These are phyloP conservation scores for Paracamarosporium sp. DNA, from an alignment of 2,329 filamentous ascomycete genomes.

Conservation along the genomic window DNA sequence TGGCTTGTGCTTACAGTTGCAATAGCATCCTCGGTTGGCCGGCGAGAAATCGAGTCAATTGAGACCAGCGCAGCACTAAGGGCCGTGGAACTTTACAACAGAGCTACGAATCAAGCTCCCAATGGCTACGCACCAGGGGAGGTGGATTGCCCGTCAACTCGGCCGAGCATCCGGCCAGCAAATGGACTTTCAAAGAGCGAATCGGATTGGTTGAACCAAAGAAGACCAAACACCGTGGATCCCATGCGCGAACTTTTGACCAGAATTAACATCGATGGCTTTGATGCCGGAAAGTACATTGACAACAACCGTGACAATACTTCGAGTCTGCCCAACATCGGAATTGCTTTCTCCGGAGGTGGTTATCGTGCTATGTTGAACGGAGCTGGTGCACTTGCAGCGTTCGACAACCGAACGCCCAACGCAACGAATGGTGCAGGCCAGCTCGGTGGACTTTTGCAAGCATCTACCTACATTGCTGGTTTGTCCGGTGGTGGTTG, in stretches of 20 bases:
- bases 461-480: slow-evolving; percentile 80
- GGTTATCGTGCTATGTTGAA: slow-evolving; percentile 88
- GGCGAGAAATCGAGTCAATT: slow-evolving; percentile 27
- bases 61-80: slow-evolving; percentile 23
- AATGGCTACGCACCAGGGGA: slow-evolving; percentile 74
- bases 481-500: slow-evolving; percentile 85
- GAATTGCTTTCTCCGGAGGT: slow-evolving; percentile 80
- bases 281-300: slow-evolving; percentile 79
- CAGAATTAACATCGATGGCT: slow-evolving; percentile 75
- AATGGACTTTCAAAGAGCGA: slow-evolving; percentile 71
- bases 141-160: slow-evolving; percentile 72
- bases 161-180: slow-evolving; percentile 73
- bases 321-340: slow-evolving; percentile 70
- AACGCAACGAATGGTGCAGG: slow-evolving; percentile 64
- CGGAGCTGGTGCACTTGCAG: slow-evolving; percentile 78
- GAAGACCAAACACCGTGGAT: slow-evolving; percentile 74
- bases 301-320: slow-evolving; percentile 63
- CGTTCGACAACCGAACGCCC: slow-evolving; percentile 76
- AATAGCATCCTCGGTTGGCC: slow-evolving; percentile 36
- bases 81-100: slow-evolving; percentile 34
- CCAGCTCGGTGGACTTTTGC: slow-evolving; percentile 80
- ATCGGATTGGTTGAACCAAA: slow-evolving; percentile 72
- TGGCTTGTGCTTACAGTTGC: slow-evolving; percentile 5
- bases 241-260: slow-evolving; percentile 78
- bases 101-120: slow-evolving; percentile 62